Conservation (phyloP, 345 rosid genomes). For the Brassica napus region DNA sequence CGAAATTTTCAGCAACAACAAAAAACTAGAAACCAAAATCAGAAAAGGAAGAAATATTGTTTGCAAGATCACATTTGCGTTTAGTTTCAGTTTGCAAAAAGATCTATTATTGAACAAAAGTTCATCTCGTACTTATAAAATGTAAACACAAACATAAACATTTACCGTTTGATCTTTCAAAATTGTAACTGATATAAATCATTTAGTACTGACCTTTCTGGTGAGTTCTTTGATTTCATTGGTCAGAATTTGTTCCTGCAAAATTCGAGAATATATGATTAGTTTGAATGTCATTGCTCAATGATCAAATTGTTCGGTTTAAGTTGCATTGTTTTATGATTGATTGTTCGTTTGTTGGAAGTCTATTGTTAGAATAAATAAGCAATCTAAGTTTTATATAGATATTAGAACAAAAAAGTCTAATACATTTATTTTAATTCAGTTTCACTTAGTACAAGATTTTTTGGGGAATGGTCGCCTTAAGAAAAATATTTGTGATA, state of each 20-base stretch:
- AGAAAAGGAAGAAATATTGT: neutral
- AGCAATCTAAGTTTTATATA: too few species aligned
- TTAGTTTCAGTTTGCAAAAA: neutral
- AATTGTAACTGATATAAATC: neutral
- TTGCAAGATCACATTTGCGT: neutral
- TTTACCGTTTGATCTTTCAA: neutral
- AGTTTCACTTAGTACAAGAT: too few species aligned
- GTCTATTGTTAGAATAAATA: too few species aligned
- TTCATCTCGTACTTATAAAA: neutral
- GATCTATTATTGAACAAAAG: neutral
- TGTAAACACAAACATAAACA: neutral
- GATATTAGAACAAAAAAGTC: too few species aligned
- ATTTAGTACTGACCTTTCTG: constrained; percentile 41
- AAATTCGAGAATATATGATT: neutral
- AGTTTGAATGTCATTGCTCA: neutral
- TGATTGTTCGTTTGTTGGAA: neutral
- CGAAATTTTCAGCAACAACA: neutral
- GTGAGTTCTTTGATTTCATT: constrained; percentile 53
- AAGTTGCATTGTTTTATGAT: neutral
- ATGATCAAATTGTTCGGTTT: neutral
- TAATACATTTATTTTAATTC: too few species aligned
- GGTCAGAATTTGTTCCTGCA: constrained; percentile 50
- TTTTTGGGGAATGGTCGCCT: too few species aligned
- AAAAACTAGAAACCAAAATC: neutral
- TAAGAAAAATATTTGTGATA: too few species aligned